phyloP scores from a whole-genome alignment of 345 rosid species.

The Iberis pinnata region DNA sequence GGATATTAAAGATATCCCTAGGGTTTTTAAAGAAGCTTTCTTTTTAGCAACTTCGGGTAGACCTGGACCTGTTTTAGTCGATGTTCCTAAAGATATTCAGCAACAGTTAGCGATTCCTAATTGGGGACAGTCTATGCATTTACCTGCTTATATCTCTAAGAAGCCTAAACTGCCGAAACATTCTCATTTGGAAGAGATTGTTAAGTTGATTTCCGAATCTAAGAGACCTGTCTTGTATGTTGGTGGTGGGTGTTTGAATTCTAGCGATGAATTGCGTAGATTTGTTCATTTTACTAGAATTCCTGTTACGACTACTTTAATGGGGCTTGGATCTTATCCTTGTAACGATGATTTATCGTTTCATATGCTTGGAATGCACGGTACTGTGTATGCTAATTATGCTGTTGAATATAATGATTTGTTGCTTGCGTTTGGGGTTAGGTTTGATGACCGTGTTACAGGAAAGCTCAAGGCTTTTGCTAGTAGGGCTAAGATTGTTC shows the following conservation, averaged over 20 bases:
- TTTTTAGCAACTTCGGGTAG: conserved; percentile 76
- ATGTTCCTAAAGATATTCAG: conserved; percentile 89
- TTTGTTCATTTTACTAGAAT: conserved; percentile 84
- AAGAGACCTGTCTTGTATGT: conserved; percentile 92
- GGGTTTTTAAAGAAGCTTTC: conserved; percentile 75
- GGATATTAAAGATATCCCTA: conserved; percentile 83
- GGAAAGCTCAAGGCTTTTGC: conserved; percentile 97
- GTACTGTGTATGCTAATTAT: conserved; percentile 88
- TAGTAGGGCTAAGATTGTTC: conserved; percentile 87
- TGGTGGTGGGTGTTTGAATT: conserved; percentile 97
- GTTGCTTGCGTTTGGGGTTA: conserved; percentile 87
- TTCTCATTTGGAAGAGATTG: conserved; percentile 62
- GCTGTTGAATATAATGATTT: conserved; percentile 82
- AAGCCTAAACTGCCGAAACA: conserved; percentile 58
- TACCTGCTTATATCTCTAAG: conserved; percentile 71
- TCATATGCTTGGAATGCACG: conserved; percentile 98
- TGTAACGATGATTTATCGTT: conserved; percentile 56
- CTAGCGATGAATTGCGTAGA: conserved; percentile 66
- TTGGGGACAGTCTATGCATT: conserved; percentile 50
- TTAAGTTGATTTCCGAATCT: conserved; percentile 65
- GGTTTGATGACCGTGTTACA: conserved; percentile 95
- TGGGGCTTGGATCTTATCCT: conserved; percentile 88
- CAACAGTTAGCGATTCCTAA: conserved; percentile 80
- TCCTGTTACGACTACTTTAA: conserved; percentile 93
- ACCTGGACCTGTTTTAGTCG: conserved; percentile 92